Percentiles rank a stretch among this genome's conserved stretches.
Evolutionary conservation across 768 basidiomycete species (phyloP).

Genomic region (Imleria badia): DNA sequence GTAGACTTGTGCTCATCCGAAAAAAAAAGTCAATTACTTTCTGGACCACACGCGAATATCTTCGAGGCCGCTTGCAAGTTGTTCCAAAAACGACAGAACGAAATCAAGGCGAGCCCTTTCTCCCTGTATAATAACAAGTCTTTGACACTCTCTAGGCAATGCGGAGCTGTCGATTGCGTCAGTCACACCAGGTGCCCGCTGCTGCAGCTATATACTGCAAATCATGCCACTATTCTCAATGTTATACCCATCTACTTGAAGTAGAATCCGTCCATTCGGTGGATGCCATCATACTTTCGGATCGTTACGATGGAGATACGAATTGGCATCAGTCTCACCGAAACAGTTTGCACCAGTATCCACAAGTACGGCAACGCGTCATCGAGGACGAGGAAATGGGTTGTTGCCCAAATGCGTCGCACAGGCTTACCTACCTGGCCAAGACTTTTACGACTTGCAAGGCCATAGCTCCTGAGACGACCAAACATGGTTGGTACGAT

Average conservation of each 20-base stretch:
- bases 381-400: slow-evolving; percentile 40
- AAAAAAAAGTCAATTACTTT: slow-evolving; percentile 23
- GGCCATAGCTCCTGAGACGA: slow-evolving; percentile 41
- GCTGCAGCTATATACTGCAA: slow-evolving; percentile 34
- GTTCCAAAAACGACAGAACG: slow-evolving; percentile 16
- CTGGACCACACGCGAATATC: slow-evolving; percentile 24
- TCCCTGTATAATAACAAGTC: neutral
- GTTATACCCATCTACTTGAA: slow-evolving; percentile 38
- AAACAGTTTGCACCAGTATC: slow-evolving; percentile 16
- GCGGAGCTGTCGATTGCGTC: slow-evolving; percentile 23
- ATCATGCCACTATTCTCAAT: slow-evolving; percentile 36
- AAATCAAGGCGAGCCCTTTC: slow-evolving; percentile 13
- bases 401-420: slow-evolving; percentile 27
- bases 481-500: slow-evolving; percentile 68
- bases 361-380: slow-evolving; percentile 7
- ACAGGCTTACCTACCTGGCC: slow-evolving; percentile 47
- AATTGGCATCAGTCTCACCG: slow-evolving; percentile 39
- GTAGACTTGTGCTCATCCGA: slow-evolving; percentile 6
- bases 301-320: slow-evolving; percentile 14
- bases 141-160: slow-evolving; percentile 7
- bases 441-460: slow-evolving; percentile 47
- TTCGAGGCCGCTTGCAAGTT: slow-evolving; percentile 35
- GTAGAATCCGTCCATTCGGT: slow-evolving; percentile 37
- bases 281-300: slow-evolving; percentile 31
- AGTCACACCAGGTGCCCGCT: slow-evolving; percentile 16